These are phyloP conservation scores for Stagonosporopsis vannaccii DNA, from an alignment of 2,329 filamentous ascomycete genomes.

Conservation along the genomic window DNA sequence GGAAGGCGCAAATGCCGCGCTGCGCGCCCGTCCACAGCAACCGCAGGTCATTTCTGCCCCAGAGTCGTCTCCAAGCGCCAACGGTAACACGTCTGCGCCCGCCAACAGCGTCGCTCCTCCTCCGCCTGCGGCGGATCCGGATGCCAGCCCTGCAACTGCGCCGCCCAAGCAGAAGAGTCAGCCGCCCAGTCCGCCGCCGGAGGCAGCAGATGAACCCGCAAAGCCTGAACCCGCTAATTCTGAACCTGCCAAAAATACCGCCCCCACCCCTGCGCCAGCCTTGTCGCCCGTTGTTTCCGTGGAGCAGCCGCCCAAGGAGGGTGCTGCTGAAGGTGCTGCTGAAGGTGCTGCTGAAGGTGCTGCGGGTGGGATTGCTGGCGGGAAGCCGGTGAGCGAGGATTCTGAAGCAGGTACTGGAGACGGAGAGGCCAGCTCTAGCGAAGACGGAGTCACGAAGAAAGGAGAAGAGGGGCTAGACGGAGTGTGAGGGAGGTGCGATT, in stretches of 20 bases:
- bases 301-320: conserved; percentile 1
- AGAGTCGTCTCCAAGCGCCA: conserved; percentile 2
- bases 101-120: conserved; percentile 17
- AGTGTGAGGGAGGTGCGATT: not conserved
- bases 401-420: not conserved
- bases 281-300: conserved; percentile 7
- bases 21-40: conserved; percentile 15
- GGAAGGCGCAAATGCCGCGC: conserved; percentile 18
- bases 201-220: conserved; percentile 1
- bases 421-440: not conserved
- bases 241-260: not conserved
- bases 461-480: conserved; percentile 6
- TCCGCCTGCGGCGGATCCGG: conserved; percentile 22
- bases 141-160: conserved; percentile 28
- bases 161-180: conserved; percentile 21
- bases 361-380: not conserved
- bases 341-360: not conserved
- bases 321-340: not conserved
- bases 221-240: conserved; percentile 3
- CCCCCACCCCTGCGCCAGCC: not conserved
- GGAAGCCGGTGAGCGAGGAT: not conserved
- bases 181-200: conserved; percentile 4
- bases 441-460: conserved; percentile 8
- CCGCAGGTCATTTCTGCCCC: conserved; percentile 5
- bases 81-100: conserved; percentile 20